Percentiles rank a stretch among this genome's conserved stretches.
Evolutionary conservation across 495 filamentous ascomycete species (phyloP).

Genomic region (Hypoxylon subgilvum): DNA sequence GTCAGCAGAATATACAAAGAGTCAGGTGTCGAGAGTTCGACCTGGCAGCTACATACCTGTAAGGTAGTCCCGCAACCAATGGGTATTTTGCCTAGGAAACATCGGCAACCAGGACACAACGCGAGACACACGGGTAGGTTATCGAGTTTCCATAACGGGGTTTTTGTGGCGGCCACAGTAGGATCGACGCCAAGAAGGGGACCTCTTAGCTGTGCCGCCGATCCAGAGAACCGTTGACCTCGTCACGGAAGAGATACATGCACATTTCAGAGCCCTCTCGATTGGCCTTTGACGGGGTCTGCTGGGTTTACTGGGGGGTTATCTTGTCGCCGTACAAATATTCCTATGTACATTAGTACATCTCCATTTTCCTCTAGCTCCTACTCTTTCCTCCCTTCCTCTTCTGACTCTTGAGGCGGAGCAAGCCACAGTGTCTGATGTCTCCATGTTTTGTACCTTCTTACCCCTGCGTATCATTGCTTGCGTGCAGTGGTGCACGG

Average conservation of each 20-base stretch:
- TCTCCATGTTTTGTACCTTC: conserved; percentile 20
- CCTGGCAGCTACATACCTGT: not conserved
- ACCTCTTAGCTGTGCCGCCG: conserved; percentile 29
- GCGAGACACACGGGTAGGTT: conserved; percentile 7
- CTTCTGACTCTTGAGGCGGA: conserved; percentile 20
- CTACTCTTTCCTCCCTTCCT: conserved; percentile 9
- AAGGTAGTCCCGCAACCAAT: conserved; percentile 18
- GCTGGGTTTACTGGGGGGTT: no score
- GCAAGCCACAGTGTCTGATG: conserved; percentile 35
- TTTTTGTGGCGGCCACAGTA: conserved; percentile 36
- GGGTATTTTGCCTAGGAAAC: conserved; percentile 28
- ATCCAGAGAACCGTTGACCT: conserved; percentile 30
- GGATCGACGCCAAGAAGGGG: conserved; percentile 38
- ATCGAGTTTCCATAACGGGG: conserved; percentile 38
- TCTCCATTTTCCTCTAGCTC: not conserved
- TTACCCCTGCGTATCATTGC: conserved; percentile 33
- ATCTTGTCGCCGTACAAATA: no score
- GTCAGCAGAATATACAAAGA: conserved; percentile 17
- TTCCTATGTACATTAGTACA: conserved; percentile 18
- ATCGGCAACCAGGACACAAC: conserved; percentile 23
- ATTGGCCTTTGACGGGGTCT: conserved; percentile 3
- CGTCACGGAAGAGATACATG: conserved; percentile 31
- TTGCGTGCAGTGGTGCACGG: conserved; percentile 18
- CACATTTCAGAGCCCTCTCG: conserved; percentile 21
- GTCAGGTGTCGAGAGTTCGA: conserved; percentile 25